These are phyloP conservation scores for Ceratobasidium sp. DNA, from an alignment of 1,284 basidiomycete species.

Conservation along the genomic window DNA sequence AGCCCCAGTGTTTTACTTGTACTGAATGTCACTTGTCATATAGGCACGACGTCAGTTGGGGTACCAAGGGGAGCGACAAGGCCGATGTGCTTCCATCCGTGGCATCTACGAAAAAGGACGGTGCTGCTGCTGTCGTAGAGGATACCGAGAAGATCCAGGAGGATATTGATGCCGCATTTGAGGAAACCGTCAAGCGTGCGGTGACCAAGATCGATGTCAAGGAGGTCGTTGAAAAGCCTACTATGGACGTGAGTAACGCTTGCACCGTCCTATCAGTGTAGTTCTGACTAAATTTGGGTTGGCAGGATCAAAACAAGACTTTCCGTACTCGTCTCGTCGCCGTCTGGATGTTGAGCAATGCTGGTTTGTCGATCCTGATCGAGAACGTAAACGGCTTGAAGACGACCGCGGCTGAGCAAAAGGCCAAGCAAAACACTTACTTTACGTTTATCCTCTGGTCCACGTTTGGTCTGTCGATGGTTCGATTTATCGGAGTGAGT, in stretches of 20 bases:
- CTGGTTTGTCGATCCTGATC: conserved; percentile 79
- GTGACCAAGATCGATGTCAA: conserved; percentile 80
- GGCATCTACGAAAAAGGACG: conserved; percentile 74
- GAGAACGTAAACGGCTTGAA: conserved; percentile 82
- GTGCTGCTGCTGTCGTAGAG: conserved; percentile 78
- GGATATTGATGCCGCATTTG: conserved; percentile 93
- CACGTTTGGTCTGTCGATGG: conserved; percentile 80
- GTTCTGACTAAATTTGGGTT: conserved; percentile 43
- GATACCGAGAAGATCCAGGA: conserved; percentile 81
- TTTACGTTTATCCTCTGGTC: conserved; percentile 80
- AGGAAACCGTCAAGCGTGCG: conserved; percentile 91
- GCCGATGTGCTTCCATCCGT: conserved; percentile 93
- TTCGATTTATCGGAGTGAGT: conserved; percentile 86
- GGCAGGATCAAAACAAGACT: conserved; percentile 83
- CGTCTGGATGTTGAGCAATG: conserved; percentile 87
- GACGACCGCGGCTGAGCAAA: conserved; percentile 54
- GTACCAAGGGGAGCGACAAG: conserved; percentile 96
- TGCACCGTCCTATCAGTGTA: conserved; percentile 8
- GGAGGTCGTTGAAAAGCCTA: conserved; percentile 80
- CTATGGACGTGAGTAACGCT: conserved; percentile 66
- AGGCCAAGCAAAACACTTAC: conserved; percentile 65
- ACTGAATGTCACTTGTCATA: conserved; percentile 31
- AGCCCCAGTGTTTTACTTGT: conserved; percentile 1
- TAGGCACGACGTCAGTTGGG: conserved; percentile 71
- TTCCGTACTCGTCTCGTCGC: conserved; percentile 91